phyloP scores from a whole-genome alignment of 2,329 filamentous ascomycete genomes.

The Exophiala mesophila region DNA sequence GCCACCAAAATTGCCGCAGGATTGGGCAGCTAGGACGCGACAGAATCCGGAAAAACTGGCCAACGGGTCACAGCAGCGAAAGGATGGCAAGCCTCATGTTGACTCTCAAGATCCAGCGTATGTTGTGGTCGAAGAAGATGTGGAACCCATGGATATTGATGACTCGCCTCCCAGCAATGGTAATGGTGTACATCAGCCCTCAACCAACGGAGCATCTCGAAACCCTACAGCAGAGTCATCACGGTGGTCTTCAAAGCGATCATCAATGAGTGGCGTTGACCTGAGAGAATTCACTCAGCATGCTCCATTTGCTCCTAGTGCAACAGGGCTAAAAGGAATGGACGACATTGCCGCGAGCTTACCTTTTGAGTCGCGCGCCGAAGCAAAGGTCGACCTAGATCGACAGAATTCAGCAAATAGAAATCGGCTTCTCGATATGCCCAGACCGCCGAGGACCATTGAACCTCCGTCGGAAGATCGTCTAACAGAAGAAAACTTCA shows the following conservation, averaged over 20 bases:
- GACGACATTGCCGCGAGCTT: slow-evolving; percentile 50
- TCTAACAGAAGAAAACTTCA: slow-evolving; percentile 47
- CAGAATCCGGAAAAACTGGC: not conserved
- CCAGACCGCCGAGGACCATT: slow-evolving; percentile 50
- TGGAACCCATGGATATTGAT: slow-evolving; percentile 42
- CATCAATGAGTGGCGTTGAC: slow-evolving; percentile 34
- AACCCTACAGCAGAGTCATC: not conserved
- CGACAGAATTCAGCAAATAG: slow-evolving; percentile 33
- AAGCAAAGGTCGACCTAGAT: slow-evolving; percentile 34
- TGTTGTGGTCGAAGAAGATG: slow-evolving; percentile 30
- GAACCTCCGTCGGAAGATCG: slow-evolving; percentile 29
- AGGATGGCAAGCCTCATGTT: slow-evolving; percentile 4
- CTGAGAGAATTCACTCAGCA: slow-evolving; percentile 48
- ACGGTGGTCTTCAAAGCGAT: slow-evolving; percentile 4
- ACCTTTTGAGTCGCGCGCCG: slow-evolving; percentile 55
- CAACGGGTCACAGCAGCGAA: not conserved
- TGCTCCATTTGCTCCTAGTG: slow-evolving; percentile 46
- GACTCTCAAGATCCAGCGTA: slow-evolving; percentile 14
- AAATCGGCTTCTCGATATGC: slow-evolving; percentile 39
- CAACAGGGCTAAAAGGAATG: slow-evolving; percentile 48
- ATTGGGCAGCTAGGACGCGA: slow-evolving; percentile 17
- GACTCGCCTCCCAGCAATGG: slow-evolving; percentile 30
- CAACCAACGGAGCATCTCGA: slow-evolving; percentile 6
- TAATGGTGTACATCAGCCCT: not conserved
- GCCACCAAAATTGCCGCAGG: slow-evolving; percentile 19